Conservation (phyloP, 2,329 filamentous ascomycete species). For the Lasiodiplodia hormozganensis region DNA sequence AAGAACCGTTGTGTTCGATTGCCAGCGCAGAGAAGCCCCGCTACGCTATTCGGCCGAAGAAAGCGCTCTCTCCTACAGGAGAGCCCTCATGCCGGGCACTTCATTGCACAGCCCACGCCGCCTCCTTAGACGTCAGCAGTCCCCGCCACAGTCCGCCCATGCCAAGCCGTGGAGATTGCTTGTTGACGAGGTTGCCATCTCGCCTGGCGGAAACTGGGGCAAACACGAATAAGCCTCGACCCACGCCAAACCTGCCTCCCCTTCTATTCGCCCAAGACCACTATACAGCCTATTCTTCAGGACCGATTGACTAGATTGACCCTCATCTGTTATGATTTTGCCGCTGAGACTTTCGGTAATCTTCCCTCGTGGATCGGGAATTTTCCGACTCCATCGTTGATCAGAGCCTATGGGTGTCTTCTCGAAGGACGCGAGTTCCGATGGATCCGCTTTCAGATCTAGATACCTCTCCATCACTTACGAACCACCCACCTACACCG, state of each 20-base stretch:
- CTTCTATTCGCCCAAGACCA: not conserved
- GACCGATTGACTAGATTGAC: not conserved
- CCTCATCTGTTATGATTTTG: not conserved
- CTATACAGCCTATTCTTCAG: not conserved
- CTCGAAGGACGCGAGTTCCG: not conserved
- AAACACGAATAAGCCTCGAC: not conserved
- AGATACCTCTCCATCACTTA: not conserved
- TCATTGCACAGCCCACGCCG: not conserved
- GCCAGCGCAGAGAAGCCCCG: not conserved
- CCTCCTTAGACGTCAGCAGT: not conserved
- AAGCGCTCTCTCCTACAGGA: not conserved
- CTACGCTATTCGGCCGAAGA: not conserved
- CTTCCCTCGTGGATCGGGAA: not conserved
- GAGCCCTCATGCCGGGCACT: not conserved
- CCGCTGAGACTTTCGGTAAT: not conserved
- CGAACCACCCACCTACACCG: not conserved
- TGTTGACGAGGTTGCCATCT: not conserved
- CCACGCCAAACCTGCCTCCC: not conserved
- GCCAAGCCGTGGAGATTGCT: constrained; percentile 17
- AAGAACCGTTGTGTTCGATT: not conserved
- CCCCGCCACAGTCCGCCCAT: not conserved
- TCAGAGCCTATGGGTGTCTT: not conserved
- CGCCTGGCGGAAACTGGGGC: not conserved
- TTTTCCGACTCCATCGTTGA: not conserved
- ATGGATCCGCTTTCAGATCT: not conserved